Evolutionary conservation across 345 rosid species (phyloP), one percentile per base, ranked within the genome.

Genomic region (Gossypium mustelinum): DNA sequence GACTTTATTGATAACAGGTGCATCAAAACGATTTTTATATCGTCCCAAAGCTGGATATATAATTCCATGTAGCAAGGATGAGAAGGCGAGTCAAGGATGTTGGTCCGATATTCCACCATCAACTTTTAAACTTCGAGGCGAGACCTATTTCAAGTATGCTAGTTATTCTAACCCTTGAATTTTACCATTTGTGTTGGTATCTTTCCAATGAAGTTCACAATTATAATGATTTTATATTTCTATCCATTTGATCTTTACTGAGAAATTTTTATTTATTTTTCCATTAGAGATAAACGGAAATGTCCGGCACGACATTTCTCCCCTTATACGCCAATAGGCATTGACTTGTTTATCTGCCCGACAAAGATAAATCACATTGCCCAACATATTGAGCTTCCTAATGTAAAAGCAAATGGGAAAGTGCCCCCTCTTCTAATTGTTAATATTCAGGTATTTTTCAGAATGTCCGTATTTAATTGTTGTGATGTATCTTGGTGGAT

Each of bases 281-380:
- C 54, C 12, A 7, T 87, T 88, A 92, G 97, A 82, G 97, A 94
- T 80, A 92, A 94, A 81, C 81, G 77, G 80, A 94, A 94, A 82
- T 81, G 84, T 45, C 82, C 91, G 9, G 97, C 97, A 77, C 85
- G 94, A 27, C 81, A 84, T 73, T 78, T 75, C 70, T 77, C 87
- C 74, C 91, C 97, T 0, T 94, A 89, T 68, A 81, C 81, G 70
- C 91, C 98, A 2, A 83, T 92, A 16, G 98, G 97, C 16, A 93
- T 94, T 18, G 97, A 92, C 48, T 75, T 94, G 72, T 92, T 92
- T 79, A 67, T 81, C 57, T 92, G 94, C 84, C 92, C 85, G 2
- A 87, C 77, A 79, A 94, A 94, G 88, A 84, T 92, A 78, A 89
- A 89, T 84, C 98, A 94, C 84, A 91, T 94, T 18, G 97, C 95